Evolutionary conservation across 2,329 filamentous ascomycete genomes (phyloP).

Genomic region (Fusarium secorum): DNA sequence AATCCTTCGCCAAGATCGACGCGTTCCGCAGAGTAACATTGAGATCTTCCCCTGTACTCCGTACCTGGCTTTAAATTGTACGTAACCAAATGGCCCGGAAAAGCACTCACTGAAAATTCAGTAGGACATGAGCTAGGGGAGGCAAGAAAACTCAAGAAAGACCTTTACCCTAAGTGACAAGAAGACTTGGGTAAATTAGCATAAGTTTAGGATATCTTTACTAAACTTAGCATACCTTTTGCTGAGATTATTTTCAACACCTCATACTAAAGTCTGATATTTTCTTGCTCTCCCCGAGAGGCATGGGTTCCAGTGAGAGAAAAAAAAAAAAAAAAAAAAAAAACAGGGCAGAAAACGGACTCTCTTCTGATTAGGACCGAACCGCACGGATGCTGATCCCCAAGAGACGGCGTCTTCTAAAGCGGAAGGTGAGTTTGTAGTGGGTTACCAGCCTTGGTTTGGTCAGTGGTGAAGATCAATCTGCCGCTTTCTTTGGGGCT

Average conservation of each 20-base stretch:
- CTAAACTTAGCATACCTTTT: too few relatives aligned
- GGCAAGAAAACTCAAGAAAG: neutral
- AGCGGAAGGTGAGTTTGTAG: neutral
- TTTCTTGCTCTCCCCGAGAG: too few relatives aligned
- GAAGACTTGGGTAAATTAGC: neutral
- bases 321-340: too few relatives aligned
- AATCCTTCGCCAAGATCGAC: constrained; percentile 12
- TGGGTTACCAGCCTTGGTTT: neutral
- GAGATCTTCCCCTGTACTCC: constrained; percentile 14
- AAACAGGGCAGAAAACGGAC: neutral
- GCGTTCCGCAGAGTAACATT: neutral
- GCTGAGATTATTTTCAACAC: too few relatives aligned
- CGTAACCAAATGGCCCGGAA: neutral
- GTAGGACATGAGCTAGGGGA: neutral
- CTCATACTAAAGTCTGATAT: too few relatives aligned
- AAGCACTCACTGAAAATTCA: too few relatives aligned
- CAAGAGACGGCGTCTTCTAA: neutral
- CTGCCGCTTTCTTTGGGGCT: neutral
- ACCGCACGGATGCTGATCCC: neutral
- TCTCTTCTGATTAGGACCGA: neutral
- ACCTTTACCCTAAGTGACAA: neutral
- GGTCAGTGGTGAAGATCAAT: neutral
- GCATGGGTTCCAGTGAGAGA: neutral
- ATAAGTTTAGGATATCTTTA: neutral
- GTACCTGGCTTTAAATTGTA: neutral